Percentiles rank a stretch among this genome's conserved stretches.
Evolutionary conservation across 2,329 filamentous ascomycete species (phyloP).

Genomic region (Penicillium sp.): DNA sequence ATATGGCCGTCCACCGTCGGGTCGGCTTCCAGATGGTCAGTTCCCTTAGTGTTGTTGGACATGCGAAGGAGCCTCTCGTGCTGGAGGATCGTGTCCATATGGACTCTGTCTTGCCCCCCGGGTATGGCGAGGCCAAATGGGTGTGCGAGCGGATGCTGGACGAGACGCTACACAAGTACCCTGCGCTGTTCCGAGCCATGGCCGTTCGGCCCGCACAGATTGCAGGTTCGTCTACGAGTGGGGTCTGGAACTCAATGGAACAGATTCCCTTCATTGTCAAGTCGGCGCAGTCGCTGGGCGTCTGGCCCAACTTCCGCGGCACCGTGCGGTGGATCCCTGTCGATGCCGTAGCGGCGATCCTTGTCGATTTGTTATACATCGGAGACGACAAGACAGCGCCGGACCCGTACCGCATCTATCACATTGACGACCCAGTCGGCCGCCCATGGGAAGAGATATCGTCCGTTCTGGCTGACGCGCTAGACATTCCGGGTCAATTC

Average conservation of each 20-base stretch:
- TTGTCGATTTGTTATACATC: background rate
- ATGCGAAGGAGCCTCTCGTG: background rate
- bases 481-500: background rate
- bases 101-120: background rate
- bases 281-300: background rate
- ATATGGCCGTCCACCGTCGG: no score
- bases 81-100: background rate
- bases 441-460: background rate
- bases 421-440: background rate
- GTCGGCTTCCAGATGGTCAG: no score
- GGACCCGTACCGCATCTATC: background rate
- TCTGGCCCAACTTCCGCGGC: no score
- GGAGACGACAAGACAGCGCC: background rate
- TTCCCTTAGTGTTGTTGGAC: background rate
- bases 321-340: background rate
- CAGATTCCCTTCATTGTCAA: conserved; percentile 7
- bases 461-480: no score
- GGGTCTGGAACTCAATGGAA: conserved; percentile 12
- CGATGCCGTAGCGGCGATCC: background rate
- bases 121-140: no score
- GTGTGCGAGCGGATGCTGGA: no score
- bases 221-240: conserved; percentile 10
- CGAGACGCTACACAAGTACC: no score
- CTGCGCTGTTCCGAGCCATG: background rate
- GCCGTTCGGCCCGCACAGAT: conserved; percentile 1